phyloP scores from a whole-genome alignment of 192 early-diverging fungal genomes.

The Spizellomyces sp. region DNA sequence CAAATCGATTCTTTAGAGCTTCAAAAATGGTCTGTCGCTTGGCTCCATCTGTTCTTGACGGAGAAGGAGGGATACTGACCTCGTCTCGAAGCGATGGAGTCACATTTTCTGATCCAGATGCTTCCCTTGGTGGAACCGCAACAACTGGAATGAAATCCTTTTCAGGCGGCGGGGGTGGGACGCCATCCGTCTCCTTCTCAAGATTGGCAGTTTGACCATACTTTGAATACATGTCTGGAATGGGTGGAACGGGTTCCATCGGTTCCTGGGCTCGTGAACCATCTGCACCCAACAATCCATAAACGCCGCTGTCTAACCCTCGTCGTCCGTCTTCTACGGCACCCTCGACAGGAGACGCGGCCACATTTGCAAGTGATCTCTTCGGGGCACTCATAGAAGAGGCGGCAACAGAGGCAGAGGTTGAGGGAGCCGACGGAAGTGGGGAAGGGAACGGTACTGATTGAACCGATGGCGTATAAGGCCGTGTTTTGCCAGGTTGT shows the following conservation, averaged over 20 bases:
- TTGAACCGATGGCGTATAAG: neutral
- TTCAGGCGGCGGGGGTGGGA: neutral
- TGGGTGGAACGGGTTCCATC: too few relatives aligned
- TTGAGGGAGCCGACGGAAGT: neutral
- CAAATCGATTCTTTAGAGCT: neutral
- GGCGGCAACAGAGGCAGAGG: neutral
- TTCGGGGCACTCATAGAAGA: too few relatives aligned
- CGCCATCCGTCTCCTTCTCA: neutral
- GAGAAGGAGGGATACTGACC: neutral
- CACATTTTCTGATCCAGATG: neutral
- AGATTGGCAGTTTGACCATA: neutral
- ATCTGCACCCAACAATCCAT: neutral
- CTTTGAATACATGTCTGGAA: too few relatives aligned
- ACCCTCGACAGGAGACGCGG: too few relatives aligned
- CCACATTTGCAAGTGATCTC: too few relatives aligned
- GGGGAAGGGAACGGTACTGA: constrained; percentile 2
- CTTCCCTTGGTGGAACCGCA: neutral
- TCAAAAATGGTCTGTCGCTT: neutral
- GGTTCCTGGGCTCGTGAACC: neutral
- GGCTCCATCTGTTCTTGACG: neutral
- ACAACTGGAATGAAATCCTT: neutral
- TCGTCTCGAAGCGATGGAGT: neutral
- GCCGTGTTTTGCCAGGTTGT: neutral
- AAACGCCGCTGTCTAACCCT: constrained; percentile 2
- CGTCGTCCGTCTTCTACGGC: neutral